Percentiles rank a stretch among this genome's conserved stretches.
These are phyloP conservation scores for Reutealis trisperma DNA, from an alignment of 345 rosid species.

Conservation along the genomic window DNA sequence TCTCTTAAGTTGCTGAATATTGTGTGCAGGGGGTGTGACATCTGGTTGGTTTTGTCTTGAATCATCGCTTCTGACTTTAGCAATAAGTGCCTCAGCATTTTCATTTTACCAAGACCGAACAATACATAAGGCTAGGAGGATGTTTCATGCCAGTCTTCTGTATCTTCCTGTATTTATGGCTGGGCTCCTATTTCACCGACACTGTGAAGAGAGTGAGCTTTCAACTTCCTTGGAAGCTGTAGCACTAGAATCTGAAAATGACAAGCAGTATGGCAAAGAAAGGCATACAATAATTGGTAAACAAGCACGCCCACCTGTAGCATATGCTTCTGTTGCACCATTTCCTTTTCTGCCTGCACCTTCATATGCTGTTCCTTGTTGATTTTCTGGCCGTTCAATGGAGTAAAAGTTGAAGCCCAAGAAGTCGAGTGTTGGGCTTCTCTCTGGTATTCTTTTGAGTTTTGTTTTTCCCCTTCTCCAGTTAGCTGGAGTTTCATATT, in stretches of 20 bases:
- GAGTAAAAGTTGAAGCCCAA: background rate
- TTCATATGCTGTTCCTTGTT: slow-evolving; percentile 34
- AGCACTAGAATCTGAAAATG: slow-evolving; percentile 20
- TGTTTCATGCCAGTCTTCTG: slow-evolving; percentile 84
- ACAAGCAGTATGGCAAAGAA: slow-evolving; percentile 19
- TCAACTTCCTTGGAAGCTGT: slow-evolving; percentile 22
- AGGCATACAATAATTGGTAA: slow-evolving; percentile 15
- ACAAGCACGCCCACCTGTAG: slow-evolving; percentile 61
- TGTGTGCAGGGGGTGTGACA: slow-evolving; percentile 71
- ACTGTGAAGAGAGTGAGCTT: slow-evolving; percentile 30
- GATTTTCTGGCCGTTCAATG: background rate
- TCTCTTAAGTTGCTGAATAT: background rate
- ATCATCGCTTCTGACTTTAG: slow-evolving; percentile 67
- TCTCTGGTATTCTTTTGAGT: background rate
- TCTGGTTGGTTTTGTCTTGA: slow-evolving; percentile 83
- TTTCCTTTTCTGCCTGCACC: slow-evolving; percentile 94
- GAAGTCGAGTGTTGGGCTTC: background rate
- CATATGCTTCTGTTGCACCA: slow-evolving; percentile 86
- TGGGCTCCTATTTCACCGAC: slow-evolving; percentile 70
- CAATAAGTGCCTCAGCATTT: slow-evolving; percentile 76
- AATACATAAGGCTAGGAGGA: slow-evolving; percentile 64
- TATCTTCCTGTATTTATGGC: slow-evolving; percentile 93
- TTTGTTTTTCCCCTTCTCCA: background rate
- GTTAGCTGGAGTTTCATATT: background rate
- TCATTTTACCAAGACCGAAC: slow-evolving; percentile 76